phyloP scores from a whole-genome alignment of 305 asterid species.

The Withania somnifera region DNA sequence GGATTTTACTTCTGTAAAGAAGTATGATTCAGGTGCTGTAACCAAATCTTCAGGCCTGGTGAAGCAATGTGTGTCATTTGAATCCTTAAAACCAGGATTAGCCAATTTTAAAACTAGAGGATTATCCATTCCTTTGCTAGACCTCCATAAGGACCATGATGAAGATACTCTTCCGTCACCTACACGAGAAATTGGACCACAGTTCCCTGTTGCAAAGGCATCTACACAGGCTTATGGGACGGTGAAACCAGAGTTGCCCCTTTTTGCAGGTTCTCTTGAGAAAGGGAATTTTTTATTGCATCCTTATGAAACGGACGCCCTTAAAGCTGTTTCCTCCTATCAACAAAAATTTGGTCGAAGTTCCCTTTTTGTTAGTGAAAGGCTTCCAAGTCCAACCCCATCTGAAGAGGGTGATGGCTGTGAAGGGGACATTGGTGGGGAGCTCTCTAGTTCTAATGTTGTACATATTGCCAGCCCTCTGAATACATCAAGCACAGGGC shows the following conservation, averaged over 20 bases:
- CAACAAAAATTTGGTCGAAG: slow-evolving; percentile 78
- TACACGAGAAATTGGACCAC: slow-evolving; percentile 53
- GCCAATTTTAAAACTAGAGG: slow-evolving; percentile 45
- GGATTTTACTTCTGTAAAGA: slow-evolving; percentile 16
- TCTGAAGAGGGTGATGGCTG: slow-evolving; percentile 67
- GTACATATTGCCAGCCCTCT: slow-evolving; percentile 5
- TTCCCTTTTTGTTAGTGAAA: slow-evolving; percentile 44
- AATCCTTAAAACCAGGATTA: slow-evolving; percentile 20
- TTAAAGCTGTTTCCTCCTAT: slow-evolving; percentile 86
- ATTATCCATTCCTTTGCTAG: slow-evolving; percentile 60
- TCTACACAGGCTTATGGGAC: slow-evolving; percentile 29
- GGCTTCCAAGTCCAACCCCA: slow-evolving; percentile 96
- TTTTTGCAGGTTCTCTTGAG: slow-evolving; percentile 38
- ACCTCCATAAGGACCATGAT: slow-evolving; percentile 93
- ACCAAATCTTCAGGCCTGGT: slow-evolving; percentile 26
- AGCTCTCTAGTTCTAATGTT: slow-evolving; percentile 51
- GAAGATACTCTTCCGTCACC: slow-evolving; percentile 95
- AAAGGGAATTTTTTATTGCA: slow-evolving; percentile 34
- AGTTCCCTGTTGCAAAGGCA: slow-evolving; percentile 43
- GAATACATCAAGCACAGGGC: slow-evolving; percentile 18
- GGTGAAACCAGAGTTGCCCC: slow-evolving; percentile 76
- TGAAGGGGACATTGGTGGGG: slow-evolving; percentile 53
- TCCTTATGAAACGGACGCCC: slow-evolving; percentile 90
- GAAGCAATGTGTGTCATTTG: slow-evolving; percentile 15
- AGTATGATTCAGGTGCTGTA: slow-evolving; percentile 19